Conservation (phyloP, 2,329 filamentous ascomycete species). For the Colletotrichum simmondsii region DNA sequence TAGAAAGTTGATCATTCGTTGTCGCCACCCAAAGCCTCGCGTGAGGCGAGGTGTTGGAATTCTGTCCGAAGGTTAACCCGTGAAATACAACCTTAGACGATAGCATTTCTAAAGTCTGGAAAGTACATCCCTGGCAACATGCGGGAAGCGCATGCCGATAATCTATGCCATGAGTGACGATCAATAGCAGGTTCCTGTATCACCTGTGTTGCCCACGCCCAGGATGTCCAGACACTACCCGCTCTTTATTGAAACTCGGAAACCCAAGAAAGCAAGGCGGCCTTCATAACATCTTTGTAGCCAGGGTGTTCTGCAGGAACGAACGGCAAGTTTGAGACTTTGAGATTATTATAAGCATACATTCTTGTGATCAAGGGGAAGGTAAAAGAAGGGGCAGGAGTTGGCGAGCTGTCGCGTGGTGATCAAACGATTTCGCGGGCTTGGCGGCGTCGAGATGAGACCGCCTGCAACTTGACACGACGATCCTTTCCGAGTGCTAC, state of each 20-base stretch:
- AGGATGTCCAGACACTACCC: background rate
- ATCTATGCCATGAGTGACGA: background rate
- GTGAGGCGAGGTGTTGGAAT: no score
- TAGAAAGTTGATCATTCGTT: background rate
- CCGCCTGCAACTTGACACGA: constrained; percentile 23
- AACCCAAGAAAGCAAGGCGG: background rate
- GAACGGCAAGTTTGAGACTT: background rate
- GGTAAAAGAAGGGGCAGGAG: constrained; percentile 9
- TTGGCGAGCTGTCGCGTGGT: constrained; percentile 23
- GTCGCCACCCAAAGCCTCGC: background rate
- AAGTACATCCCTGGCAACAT: background rate
- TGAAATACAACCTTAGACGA: background rate
- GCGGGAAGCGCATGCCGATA: background rate
- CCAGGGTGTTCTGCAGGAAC: background rate
- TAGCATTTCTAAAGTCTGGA: background rate
- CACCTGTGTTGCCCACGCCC: background rate
- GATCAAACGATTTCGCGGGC: constrained; percentile 13
- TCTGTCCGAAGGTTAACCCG: background rate
- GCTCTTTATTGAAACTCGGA: background rate
- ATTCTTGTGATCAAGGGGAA: constrained; percentile 1
- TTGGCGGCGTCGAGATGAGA: constrained; percentile 23
- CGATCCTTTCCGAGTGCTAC: background rate
- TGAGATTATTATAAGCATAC: constrained; percentile 15
- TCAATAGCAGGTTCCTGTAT: background rate
- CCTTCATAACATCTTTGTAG: background rate